A percentile compares a stretch with the other conserved stretches of the same genome.
phyloP scores from a whole-genome alignment of 192 early-diverging fungal species.

The Funneliformis geosporum region DNA sequence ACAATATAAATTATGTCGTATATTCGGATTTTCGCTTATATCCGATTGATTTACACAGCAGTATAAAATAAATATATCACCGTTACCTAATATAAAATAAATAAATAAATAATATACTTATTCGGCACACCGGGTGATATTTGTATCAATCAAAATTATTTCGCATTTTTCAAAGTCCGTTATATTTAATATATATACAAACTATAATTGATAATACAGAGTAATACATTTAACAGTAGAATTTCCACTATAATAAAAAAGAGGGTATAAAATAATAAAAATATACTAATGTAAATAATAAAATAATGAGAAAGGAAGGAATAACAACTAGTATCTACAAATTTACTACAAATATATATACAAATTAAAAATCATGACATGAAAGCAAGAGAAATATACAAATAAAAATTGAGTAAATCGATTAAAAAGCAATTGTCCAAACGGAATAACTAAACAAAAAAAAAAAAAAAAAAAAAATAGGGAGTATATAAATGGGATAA shows the following conservation, averaged over 20 bases:
- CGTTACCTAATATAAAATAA: too few relatives aligned
- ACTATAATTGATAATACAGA: neutral
- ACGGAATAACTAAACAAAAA: slow-evolving; percentile 1
- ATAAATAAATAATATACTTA: too few relatives aligned
- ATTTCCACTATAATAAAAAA: neutral
- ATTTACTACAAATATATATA: slow-evolving; percentile 20
- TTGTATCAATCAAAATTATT: too few relatives aligned
- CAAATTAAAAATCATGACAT: slow-evolving; percentile 10
- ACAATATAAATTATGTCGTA: too few relatives aligned
- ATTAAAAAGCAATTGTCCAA: slow-evolving; percentile 13
- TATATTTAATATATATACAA: neutral
- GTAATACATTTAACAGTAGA: slow-evolving; percentile 1
- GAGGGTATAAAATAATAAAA: neutral
- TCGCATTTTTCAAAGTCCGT: neutral
- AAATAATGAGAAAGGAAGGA: neutral
- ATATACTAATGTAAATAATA: neutral
- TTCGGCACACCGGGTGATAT: too few relatives aligned
- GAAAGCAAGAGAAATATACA: slow-evolving; percentile 19
- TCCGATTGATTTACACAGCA: too few relatives aligned
- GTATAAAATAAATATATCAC: too few relatives aligned
- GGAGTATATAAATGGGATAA: neutral
- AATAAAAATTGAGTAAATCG: slow-evolving; percentile 8
- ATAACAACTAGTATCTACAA: slow-evolving; percentile 7
- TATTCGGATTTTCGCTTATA: too few relatives aligned
- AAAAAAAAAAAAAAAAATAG: neutral